Base-by-base conservation (phyloP, 1,139 yeast genomes). In the Blastobotrys malaysiensis region DNA sequence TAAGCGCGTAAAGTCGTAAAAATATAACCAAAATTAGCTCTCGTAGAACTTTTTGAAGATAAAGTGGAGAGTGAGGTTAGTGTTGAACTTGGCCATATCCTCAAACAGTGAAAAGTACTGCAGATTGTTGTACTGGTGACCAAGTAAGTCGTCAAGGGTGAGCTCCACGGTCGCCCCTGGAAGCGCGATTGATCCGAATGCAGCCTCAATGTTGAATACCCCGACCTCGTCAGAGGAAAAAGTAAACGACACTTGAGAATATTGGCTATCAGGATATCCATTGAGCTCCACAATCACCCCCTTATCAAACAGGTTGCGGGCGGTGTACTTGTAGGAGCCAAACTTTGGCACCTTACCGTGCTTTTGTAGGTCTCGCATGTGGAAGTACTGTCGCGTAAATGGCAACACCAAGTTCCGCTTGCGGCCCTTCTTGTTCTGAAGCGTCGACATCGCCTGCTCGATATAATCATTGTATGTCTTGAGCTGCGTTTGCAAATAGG, bases 261-360 rank as follows among this genome's bases (percentile, higher is more conserved):
- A 78, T 56, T 79, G 81, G 21, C 80, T 73, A 1, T 80, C 82
- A 2, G 64, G 59, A 55, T 70, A 73, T 9, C 76, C 77, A 43
- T 65, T 79, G 51, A 86, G 76, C 54, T 82, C 84, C 5, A 79
- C 69, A 26, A 93, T 68, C 1, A 90, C 79, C 1, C 87, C 86
- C 62, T 81, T 85, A 56, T 90, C 97, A 67, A 80, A 76, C 52
- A 93, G 75, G 63, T 84, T 86, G 58, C 87, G 84, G 2, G 89
- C 85, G 0, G 89, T 79, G 71, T 88, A 88, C 69, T 86, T 88
- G 72, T 83, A 88, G 0, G 95, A 87, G 7, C 96, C 96, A 69
- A 85, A 88, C 64, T 80, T 81, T 1, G 95, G 91, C 48, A 84
- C 72, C 49, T 84, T 75, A 36, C 93, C 88, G 50, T 81, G 69